Base-by-base conservation (phyloP, 1,139 yeast species). In the Debaryomycetaceae sp. region DNA sequence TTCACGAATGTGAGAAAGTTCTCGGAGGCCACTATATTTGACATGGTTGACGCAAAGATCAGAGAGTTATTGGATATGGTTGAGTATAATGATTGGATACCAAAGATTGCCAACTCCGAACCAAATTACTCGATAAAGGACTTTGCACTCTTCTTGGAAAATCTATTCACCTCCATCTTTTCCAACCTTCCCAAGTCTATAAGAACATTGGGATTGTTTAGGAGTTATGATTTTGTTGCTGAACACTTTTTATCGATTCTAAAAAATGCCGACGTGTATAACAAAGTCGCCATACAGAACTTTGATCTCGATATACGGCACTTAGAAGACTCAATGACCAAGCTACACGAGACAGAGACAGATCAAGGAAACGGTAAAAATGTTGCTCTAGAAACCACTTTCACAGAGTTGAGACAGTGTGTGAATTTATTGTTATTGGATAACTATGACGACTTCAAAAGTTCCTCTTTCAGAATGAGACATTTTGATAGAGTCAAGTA, bases 181-280 rank as follows among this genome's bases (percentile, higher is more conserved):
- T 83, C 87, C 17, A 87, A 86, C 50, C 73, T 93, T 37, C 97
- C 98, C 0, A 77, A 76, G 42, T 78, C 87, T 8, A 83, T 93
- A 48, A 80, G 89, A 54, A 83, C 95, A 3, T 70, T 91, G 50
- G 81, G 96, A 31, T 78, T 91, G 50, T 83, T 90, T 55, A 80
- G 96, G 59, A 90, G 93, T 35, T 88, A 88, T 62, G 98, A 91
- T 66, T 85, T 86, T 52, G 77, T 93, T 47, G 84, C 96, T 0
- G 80, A 84, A 38, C 81, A 85, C 50, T 80, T 93, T 59, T 70
- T 87, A 50, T 75, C 75, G 42, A 72, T 84, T 14, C 72, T 91
- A 49, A 70, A 81, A 41, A 70, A 73, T 41, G 81, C 81, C 3
- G 61, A 55, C 0, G 52, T 53, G 67, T 72, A 62, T 54, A 74